Conservation (phyloP, 2,329 filamentous ascomycete species). For the Epichloe sylvatica region DNA sequence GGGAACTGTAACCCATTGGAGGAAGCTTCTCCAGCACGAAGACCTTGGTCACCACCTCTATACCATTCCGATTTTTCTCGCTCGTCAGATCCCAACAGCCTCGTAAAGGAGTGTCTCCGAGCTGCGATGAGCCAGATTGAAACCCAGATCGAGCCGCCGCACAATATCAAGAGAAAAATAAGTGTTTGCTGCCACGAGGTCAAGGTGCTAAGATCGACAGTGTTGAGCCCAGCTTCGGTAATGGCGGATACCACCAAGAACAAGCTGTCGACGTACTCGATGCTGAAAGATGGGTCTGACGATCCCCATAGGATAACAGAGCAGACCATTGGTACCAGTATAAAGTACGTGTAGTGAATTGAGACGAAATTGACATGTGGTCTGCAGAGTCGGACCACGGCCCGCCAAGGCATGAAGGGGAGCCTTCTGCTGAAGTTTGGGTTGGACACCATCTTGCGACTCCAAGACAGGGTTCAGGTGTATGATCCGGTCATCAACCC, state of each 20-base stretch:
- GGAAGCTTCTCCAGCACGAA: not conserved
- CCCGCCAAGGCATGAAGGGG: not conserved
- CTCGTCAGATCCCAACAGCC: conserved; percentile 39
- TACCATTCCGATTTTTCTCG: not conserved
- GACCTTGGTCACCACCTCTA: not conserved
- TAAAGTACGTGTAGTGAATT: conserved; percentile 54
- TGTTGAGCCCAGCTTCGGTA: conserved; percentile 54
- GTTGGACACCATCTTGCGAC: not conserved
- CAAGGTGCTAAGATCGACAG: conserved; percentile 47
- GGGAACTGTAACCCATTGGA: not conserved
- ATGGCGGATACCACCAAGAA: conserved; percentile 55
- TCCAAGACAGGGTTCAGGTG: not conserved
- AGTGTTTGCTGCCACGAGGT: conserved; percentile 56
- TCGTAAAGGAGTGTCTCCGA: conserved; percentile 47
- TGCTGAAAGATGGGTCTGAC: conserved; percentile 30
- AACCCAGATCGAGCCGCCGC: conserved; percentile 55
- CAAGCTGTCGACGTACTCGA: conserved; percentile 50
- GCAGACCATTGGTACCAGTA: conserved; percentile 37
- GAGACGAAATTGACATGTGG: conserved; percentile 47
- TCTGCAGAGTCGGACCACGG: conserved; percentile 8
- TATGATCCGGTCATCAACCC: not conserved
- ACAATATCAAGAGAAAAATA: conserved; percentile 49
- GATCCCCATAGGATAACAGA: conserved; percentile 49
- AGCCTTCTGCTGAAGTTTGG: not conserved
- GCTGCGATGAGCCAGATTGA: conserved; percentile 49